phyloP scores from a whole-genome alignment of 2,329 filamentous ascomycete genomes.

The Aplosporella prunicola region DNA sequence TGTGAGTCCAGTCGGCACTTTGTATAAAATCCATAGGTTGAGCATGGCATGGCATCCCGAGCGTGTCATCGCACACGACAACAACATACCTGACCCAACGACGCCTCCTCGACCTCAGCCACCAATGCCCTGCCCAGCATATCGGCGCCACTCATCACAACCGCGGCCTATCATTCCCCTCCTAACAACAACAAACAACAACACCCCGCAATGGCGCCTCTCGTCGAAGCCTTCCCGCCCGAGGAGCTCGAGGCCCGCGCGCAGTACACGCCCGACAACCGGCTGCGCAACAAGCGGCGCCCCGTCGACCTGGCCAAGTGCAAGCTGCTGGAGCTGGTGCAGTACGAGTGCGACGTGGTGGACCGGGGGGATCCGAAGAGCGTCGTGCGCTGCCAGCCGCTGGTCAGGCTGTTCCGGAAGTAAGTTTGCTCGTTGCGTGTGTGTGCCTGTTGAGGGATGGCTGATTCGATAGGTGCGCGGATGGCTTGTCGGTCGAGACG shows the following conservation, averaged over 20 bases:
- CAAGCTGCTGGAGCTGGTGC: constrained; percentile 49
- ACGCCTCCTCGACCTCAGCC: constrained; percentile 22
- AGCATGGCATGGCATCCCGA: too few species aligned
- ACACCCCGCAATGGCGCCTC: constrained; percentile 42
- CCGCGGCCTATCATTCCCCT: constrained; percentile 11
- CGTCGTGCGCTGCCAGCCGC: constrained; percentile 44
- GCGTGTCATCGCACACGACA: too few species aligned
- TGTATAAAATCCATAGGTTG: too few species aligned
- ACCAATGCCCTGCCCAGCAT: constrained; percentile 46
- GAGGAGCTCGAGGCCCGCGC: constrained; percentile 42
- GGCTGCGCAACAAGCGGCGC: constrained; percentile 44
- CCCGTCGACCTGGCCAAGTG: constrained; percentile 46
- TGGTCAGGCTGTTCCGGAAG: constrained; percentile 50
- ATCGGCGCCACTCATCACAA: constrained; percentile 28
- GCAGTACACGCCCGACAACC: constrained; percentile 42
- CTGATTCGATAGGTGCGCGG: constrained; percentile 35
- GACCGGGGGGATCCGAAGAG: constrained; percentile 28
- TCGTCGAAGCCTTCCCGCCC: constrained; percentile 44
- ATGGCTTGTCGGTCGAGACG: constrained; percentile 51
- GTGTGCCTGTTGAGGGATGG: constrained; percentile 13
- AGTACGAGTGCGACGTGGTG: constrained; percentile 52
- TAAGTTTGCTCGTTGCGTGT: constrained; percentile 32
- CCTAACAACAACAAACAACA: constrained; percentile 8
- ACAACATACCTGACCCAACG: constrained; percentile 35
- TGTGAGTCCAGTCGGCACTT: too few species aligned